Base-by-base conservation (phyloP, 2,329 filamentous ascomycete species). In the Hypoxylon sp. region DNA sequence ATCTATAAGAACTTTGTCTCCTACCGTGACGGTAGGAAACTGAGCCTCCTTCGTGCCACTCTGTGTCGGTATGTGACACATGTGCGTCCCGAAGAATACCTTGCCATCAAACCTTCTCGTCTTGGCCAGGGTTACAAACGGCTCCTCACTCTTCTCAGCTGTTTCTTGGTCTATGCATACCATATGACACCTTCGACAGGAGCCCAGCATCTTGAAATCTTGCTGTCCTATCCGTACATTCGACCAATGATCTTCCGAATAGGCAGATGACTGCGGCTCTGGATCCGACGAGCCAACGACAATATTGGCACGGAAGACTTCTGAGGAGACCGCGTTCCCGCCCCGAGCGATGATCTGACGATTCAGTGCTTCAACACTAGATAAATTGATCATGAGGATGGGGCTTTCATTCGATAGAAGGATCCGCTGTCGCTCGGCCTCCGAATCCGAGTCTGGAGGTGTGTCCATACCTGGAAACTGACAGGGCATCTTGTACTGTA, bases 151-250 rank as follows among this genome's bases (percentile, higher is more conserved):
- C 77, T 89, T 92, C 69, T 89, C 85, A 0, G 90, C 94, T 11
- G 91, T 97, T 50, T 89, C 83, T 78, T 98, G 96, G 75, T 99
- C 90, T 49, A 98, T 89, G 77, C 95, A 98, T 9, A 99, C 91
- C 94, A 99, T 98, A 78, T 97, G 94, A 74, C 96, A 99, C 65
- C 96, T 85, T 66, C 93, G 88, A 75, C 96, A 99, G 2, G 92
- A 88, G 0, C 94, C 95, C 3, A 98, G 81, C 74, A 97, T 88
- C 67, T 91, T 84, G 73, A 93, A 92, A 9, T 80, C 79, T 64
- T 90, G 85, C 1, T 78, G 72, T 1, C 91, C 92, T 63, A 98
- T 91, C 7, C 81, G 83, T 43, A 97, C 74, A 14, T 80, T 84
- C 11, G 82, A 83, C 95, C 95, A 98, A 5, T 82, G 78, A 72